Conservation (phyloP, 1,139 yeast genomes). For the Blastobotrys petasosporus region DNA sequence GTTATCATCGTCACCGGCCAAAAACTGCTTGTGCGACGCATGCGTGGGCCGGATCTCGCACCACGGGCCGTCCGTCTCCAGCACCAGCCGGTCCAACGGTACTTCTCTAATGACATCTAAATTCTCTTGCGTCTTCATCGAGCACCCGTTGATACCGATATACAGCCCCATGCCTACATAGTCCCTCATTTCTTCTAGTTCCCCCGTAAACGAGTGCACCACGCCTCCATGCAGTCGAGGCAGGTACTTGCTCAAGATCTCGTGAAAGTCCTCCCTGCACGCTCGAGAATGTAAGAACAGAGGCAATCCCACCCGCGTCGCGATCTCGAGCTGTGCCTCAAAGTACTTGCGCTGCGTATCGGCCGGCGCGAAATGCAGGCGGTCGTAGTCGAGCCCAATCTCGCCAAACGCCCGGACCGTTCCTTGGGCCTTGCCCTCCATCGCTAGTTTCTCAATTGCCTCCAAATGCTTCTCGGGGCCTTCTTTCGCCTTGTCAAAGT, state of each 20-base stretch:
- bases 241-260: slow-evolving; percentile 54
- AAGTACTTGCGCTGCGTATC: slow-evolving; percentile 66
- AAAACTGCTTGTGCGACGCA: slow-evolving; percentile 56
- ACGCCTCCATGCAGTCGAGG: slow-evolving; percentile 43
- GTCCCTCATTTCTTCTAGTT: slow-evolving; percentile 50
- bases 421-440: slow-evolving; percentile 43
- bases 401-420: slow-evolving; percentile 78
- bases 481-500: slow-evolving; percentile 41
- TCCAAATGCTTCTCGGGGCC: slow-evolving; percentile 28
- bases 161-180: slow-evolving; percentile 56
- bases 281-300: slow-evolving; percentile 85
- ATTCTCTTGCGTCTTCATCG: slow-evolving; percentile 72
- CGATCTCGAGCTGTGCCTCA: slow-evolving; percentile 59
- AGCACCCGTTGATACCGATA: slow-evolving; percentile 89
- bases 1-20: slow-evolving; percentile 42
- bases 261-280: slow-evolving; percentile 75
- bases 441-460: slow-evolving; percentile 46
- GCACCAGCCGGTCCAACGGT: slow-evolving; percentile 63
- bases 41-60: slow-evolving; percentile 86
- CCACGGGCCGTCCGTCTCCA: slow-evolving; percentile 99
- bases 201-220: slow-evolving; percentile 92
- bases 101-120: slow-evolving; percentile 56
- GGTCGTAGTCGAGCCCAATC: slow-evolving; percentile 88
- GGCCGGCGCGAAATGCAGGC: slow-evolving; percentile 68
- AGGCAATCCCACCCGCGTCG: slow-evolving; percentile 53